A percentile compares a stretch with the other conserved stretches of the same genome.
phyloP scores from a whole-genome alignment of 1,284 basidiomycete species.

The Kwoniella shivajii region DNA sequence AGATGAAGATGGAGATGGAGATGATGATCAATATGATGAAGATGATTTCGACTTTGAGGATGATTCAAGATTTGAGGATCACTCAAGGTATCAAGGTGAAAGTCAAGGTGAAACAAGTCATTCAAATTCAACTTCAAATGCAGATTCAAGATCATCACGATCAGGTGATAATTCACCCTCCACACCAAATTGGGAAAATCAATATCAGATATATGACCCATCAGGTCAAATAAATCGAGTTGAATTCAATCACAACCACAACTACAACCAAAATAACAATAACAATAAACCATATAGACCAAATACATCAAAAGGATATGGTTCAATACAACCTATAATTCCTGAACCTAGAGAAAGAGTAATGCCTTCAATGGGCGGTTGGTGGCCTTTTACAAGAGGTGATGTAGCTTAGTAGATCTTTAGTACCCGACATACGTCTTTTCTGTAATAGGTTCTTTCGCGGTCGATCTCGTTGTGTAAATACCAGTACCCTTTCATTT shows the following conservation, averaged over 20 bases:
- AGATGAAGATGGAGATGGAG: slow-evolving; percentile 14
- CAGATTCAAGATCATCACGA: not conserved
- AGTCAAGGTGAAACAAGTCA: not conserved
- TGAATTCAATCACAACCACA: not conserved
- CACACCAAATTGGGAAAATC: not conserved
- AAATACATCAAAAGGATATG: not conserved
- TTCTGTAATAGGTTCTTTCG: too few species aligned
- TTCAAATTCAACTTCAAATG: not conserved
- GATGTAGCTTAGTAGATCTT: too few species aligned
- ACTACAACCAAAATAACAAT: slow-evolving; percentile 2
- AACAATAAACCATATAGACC: not conserved
- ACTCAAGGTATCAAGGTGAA: not conserved
- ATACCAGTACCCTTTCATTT: too few species aligned
- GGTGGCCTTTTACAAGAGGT: too few species aligned
- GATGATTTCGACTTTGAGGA: not conserved
- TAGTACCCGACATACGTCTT: too few species aligned
- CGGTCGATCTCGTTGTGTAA: too few species aligned
- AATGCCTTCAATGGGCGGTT: too few species aligned
- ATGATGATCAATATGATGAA: not conserved
- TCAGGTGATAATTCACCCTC: not conserved
- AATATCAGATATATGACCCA: slow-evolving; percentile 14
- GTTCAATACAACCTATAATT: too few species aligned
- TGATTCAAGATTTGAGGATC: not conserved
- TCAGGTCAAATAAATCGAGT: slow-evolving; percentile 2
- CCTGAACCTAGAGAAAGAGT: too few species aligned